Conservation (phyloP, 2,329 filamentous ascomycete species). For the Albophoma yamanashiensis region DNA sequence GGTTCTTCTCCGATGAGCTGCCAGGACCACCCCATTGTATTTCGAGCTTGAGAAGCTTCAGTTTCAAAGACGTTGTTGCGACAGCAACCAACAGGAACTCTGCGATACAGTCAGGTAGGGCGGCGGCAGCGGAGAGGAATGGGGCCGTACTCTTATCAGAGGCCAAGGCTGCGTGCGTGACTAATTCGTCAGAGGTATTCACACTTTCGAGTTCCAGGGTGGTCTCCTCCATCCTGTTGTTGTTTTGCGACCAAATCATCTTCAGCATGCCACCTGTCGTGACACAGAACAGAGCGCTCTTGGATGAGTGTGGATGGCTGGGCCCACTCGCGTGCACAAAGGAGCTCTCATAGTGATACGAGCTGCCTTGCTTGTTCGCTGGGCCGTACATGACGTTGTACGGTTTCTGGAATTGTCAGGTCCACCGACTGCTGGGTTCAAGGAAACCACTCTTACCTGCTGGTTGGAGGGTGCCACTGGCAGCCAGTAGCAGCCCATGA, state of each 20-base stretch:
- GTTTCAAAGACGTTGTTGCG: conserved; percentile 58
- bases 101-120: conserved; percentile 18
- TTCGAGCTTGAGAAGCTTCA: conserved; percentile 62
- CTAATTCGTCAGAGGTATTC: conserved; percentile 59
- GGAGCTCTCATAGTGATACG: conserved; percentile 61
- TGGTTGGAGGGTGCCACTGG: conserved; percentile 39
- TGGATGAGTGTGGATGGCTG: conserved; percentile 58
- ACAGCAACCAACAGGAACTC: conserved; percentile 52
- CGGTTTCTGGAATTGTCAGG: conserved; percentile 18
- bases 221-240: conserved; percentile 60
- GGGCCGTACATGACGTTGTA: conserved; percentile 45
- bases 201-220: conserved; percentile 65
- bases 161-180: conserved; percentile 69
- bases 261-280: conserved; percentile 65
- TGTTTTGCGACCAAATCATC: conserved; percentile 68
- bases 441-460: conserved; percentile 16
- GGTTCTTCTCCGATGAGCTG: conserved; percentile 42
- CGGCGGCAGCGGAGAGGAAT: not conserved
- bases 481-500: conserved; percentile 85
- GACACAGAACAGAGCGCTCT: conserved; percentile 66
- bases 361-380: conserved; percentile 48
- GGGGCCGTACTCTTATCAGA: conserved; percentile 56
- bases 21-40: conserved; percentile 60
- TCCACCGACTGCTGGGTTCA: not conserved
- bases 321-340: conserved; percentile 58